Evolutionary conservation across 2,329 filamentous ascomycete species (phyloP), one percentile per base, ranked within the genome.

Genomic region (Clonostachys rosea): DNA sequence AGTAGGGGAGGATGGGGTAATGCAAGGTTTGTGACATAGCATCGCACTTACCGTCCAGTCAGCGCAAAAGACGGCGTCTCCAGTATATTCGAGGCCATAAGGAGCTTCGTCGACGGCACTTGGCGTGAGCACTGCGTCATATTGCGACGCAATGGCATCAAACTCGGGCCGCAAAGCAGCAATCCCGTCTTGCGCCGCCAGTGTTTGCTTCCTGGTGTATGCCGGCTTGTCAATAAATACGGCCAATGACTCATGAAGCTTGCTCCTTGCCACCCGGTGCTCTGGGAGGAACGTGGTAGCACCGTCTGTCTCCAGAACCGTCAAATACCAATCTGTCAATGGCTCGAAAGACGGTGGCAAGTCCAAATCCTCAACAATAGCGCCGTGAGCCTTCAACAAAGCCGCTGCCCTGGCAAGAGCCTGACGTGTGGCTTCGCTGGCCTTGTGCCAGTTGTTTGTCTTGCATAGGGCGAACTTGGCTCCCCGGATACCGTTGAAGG

Each of bases 51-150:
- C 75, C 20, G 78, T 79, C 77, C 76, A 79, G 1, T 73, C 70
- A 13, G 58, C 55, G 52, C 75, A 76, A 49, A 80, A 79, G 0
- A 62, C 68, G 18, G 78, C 69, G 50, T 69, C 76, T 0, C 83
- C 83, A 0, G 81, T 86, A 45, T 60, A 71, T 5, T 66, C 67
- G 0, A 59, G 44, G 0, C 81, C 82, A 1, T 71, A 47, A 0
- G 83, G 81, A 0, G 83, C 83, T 52, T 83, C 81, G 47, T 82
- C 83, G 0, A 73, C 55, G 0, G 75, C 78, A 53, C 80, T 84
- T 0, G 83, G 82, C 0, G 73, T 75, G 10, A 87, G 52, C 0
- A 86, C 67, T 0, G 77, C 79, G 13, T 69, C 73, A 49, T 83
- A 86, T 14, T 62, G 57, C 1, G 61, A 60, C 0, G 73, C 69